Evolutionary conservation across 2,329 filamentous ascomycete genomes (phyloP).

Genomic region (Cercospora berteroae): DNA sequence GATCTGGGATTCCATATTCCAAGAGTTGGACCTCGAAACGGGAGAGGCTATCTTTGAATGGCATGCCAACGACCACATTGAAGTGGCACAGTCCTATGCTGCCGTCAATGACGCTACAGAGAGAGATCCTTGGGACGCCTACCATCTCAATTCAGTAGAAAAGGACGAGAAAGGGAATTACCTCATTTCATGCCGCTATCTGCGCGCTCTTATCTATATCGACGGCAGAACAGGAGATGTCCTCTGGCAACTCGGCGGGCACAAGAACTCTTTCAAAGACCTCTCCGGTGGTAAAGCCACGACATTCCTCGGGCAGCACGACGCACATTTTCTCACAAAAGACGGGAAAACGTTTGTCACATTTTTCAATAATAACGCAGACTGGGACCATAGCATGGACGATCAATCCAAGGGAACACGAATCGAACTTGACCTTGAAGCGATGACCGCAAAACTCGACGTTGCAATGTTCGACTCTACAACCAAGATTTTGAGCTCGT

Average conservation of each 20-base stretch:
- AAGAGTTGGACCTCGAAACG: constrained; percentile 50
- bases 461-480: constrained; percentile 28
- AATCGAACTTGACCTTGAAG: constrained; percentile 29
- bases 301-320: constrained; percentile 51
- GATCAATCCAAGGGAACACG: constrained; percentile 24
- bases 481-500: constrained; percentile 45
- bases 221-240: constrained; percentile 49
- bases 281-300: constrained; percentile 29
- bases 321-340: constrained; percentile 48
- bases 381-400: constrained; percentile 27
- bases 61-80: constrained; percentile 55
- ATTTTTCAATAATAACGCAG: constrained; percentile 34
- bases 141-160: constrained; percentile 58
- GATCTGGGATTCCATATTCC: constrained; percentile 37
- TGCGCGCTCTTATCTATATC: constrained; percentile 50
- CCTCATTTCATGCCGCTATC: constrained; percentile 54
- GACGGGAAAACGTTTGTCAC: constrained; percentile 32
- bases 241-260: constrained; percentile 51
- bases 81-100: constrained; percentile 44
- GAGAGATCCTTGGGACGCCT: constrained; percentile 53
- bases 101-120: constrained; percentile 40
- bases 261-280: constrained; percentile 33
- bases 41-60: constrained; percentile 58
- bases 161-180: constrained; percentile 54
- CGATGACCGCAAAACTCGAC: constrained; percentile 34